Conservation (phyloP, 2,329 filamentous ascomycete species). For the Fusarium hostae region DNA sequence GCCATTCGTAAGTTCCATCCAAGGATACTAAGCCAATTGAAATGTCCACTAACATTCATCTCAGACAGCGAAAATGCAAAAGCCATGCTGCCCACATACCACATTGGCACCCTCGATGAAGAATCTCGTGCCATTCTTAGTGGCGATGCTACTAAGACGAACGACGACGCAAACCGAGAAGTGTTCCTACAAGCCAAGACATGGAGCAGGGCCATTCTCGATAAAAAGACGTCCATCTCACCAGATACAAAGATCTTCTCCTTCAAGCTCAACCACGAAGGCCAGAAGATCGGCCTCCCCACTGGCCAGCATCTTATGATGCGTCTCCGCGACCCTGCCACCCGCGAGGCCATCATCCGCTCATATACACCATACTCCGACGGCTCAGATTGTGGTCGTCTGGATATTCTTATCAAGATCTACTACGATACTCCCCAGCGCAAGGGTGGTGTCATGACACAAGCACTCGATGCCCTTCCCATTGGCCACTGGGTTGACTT, state of each 20-base stretch:
- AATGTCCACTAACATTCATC: conserved; percentile 37
- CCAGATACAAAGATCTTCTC: conserved; percentile 84
- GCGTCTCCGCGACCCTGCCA: conserved; percentile 77
- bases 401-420: conserved; percentile 85
- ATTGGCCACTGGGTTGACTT: conserved; percentile 81
- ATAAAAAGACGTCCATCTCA: conserved; percentile 75
- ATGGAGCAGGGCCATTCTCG: conserved; percentile 80
- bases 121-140: conserved; percentile 65
- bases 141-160: conserved; percentile 49
- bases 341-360: conserved; percentile 79
- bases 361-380: conserved; percentile 88
- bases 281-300: conserved; percentile 79
- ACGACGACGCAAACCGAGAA: conserved; percentile 57
- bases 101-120: conserved; percentile 81
- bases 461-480: conserved; percentile 77
- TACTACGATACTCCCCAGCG: conserved; percentile 71
- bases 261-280: conserved; percentile 78
- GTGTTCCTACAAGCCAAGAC: conserved; percentile 76
- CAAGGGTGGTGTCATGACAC: conserved; percentile 83
- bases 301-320: conserved; percentile 90
- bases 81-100: conserved; percentile 86
- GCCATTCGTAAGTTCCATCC: conserved; percentile 77
- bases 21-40: neutral
- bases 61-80: conserved; percentile 92
- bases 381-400: conserved; percentile 65